Evolutionary conservation across 345 rosid genomes (phyloP), one percentile per base, ranked within the genome.

Genomic region (Citrus sp.): DNA sequence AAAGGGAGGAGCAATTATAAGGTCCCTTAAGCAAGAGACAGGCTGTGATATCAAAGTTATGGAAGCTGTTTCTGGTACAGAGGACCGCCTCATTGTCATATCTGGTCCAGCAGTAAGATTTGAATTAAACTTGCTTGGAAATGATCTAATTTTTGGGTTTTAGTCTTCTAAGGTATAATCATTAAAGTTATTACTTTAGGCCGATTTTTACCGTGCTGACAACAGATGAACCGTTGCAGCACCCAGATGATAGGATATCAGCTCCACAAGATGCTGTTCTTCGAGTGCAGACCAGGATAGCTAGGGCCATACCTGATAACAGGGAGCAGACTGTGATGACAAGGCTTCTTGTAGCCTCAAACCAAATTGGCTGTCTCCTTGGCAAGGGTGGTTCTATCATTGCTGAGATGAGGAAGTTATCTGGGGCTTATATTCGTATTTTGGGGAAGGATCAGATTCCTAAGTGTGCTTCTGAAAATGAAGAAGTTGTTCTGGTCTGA

Each of bases 341-440:
- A 38, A 87, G 92, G 81, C 84, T 92, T 77, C 91, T 92, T 79
- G 90, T 89, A 75, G 80, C 90, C 6, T 86, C 91, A 7, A 86
- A 87, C 85, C 93, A 92, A 87, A 88, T 87, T 73, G 94, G 93
- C 73, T 92, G 92, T 85, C 93, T 92, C 67, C 91, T 92, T 80
- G 97, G 94, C 74, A 89, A 85, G 84, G 94, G 91, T 82, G 97
- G 97, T 72, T 67, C 92, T 25, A 84, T 89, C 81, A 91, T 90
- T 81, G 86, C 90, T 71, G 93, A 91, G 79, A 89, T 91, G 94
- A 90, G 94, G 84, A 92, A 86, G 78, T 84, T 80, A 42, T 63
- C 94, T 75, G 88, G 94, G 56, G 97, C 94, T 42, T 81, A 87
- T 84, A 92, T 92, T 84, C 93, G 92, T 35, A 86, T 91, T 56